Conservation (phyloP, 805 yeast genomes). For the Lipomyces spencermartinsiae region DNA sequence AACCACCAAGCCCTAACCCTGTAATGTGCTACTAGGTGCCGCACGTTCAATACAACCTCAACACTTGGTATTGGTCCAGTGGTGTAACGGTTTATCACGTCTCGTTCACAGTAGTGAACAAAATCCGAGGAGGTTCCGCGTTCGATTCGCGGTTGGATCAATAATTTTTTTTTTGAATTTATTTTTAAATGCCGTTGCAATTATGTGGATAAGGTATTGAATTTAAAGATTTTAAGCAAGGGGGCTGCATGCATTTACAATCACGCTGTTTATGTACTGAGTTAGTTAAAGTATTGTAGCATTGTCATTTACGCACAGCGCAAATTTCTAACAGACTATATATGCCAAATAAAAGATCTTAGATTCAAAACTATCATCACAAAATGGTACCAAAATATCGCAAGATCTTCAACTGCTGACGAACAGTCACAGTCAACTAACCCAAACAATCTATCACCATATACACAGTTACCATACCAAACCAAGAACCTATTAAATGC, state of each 20-base stretch:
- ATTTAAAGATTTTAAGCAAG: too few species aligned
- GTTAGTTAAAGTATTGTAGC: too few species aligned
- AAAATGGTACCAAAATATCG: background rate
- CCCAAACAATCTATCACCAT: background rate
- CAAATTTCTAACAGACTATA: too few species aligned
- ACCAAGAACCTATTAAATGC: background rate
- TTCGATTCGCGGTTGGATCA: constrained; percentile 40
- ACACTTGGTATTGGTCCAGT: constrained; percentile 26
- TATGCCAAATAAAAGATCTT: too few species aligned
- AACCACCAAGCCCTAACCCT: constrained; percentile 1
- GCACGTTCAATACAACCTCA: background rate
- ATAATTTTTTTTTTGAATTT: constrained; percentile 15
- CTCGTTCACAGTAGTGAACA: constrained; percentile 37
- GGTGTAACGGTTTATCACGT: constrained; percentile 40
- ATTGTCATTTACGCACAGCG: too few species aligned
- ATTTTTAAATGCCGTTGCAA: background rate
- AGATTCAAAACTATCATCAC: background rate
- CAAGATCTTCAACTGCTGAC: background rate
- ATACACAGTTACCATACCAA: background rate
- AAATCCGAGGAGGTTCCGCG: constrained; percentile 40
- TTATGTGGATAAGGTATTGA: background rate
- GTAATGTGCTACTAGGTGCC: background rate
- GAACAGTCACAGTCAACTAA: background rate
- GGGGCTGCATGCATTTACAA: too few species aligned
- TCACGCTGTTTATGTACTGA: too few species aligned